A percentile compares a stretch with the other conserved stretches of the same genome.
Conservation (phyloP, 805 yeast species). For the Barnettozyma vustinii region DNA sequence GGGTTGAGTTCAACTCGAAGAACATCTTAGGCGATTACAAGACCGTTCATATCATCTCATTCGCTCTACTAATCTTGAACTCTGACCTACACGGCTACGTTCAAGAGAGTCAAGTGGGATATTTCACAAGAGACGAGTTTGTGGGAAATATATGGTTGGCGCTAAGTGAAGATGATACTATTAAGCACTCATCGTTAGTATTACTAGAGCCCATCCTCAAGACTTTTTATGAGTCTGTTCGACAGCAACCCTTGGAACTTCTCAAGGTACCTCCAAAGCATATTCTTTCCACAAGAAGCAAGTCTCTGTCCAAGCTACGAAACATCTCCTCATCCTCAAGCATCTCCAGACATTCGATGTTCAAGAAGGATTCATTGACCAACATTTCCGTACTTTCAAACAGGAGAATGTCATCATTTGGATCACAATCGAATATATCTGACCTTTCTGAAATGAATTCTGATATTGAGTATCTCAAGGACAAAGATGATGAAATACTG, state of each 20-base stretch:
- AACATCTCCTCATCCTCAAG: constrained; percentile 10
- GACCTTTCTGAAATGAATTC: constrained; percentile 23
- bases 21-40: constrained; percentile 44
- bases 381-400: constrained; percentile 20
- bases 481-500: constrained; percentile 51
- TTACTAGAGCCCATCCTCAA: constrained; percentile 14
- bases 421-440: constrained; percentile 13
- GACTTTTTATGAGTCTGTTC: constrained; percentile 36
- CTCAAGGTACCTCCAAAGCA: constrained; percentile 2
- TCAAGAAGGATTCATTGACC: constrained; percentile 7
- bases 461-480: constrained; percentile 27
- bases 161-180: constrained; percentile 24
- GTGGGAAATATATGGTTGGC: constrained; percentile 47
- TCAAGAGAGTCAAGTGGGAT: constrained; percentile 26
- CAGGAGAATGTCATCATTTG: constrained; percentile 23
- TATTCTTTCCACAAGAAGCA: constrained; percentile 1
- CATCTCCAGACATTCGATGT: background rate
- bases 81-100: constrained; percentile 64
- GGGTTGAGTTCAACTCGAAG: constrained; percentile 46
- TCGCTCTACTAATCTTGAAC: constrained; percentile 66
- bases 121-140: constrained; percentile 38
- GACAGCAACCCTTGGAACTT: constrained; percentile 13
- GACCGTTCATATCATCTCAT: constrained; percentile 67
- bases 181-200: background rate
- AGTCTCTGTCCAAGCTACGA: constrained; percentile 8